Conservation (phyloP, 202 grass and related monocot species). For the Miscanthus sacchariflorus region DNA sequence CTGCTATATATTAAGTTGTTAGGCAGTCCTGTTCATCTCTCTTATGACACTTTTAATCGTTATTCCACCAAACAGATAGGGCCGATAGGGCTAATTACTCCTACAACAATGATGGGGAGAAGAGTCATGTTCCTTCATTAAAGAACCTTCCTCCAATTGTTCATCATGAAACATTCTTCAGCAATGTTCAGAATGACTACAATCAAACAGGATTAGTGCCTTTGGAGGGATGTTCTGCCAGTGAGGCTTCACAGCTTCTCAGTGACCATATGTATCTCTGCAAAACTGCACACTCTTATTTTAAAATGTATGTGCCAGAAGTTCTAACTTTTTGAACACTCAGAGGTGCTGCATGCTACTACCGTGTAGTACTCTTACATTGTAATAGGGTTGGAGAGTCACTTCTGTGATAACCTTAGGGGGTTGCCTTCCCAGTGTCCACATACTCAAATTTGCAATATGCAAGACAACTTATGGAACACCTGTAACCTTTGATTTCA, state of each 20-base stretch:
- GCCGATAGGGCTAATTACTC: constrained; percentile 56
- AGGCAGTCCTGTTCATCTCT: constrained; percentile 6
- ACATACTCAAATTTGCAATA: constrained; percentile 19
- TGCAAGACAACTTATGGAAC: constrained; percentile 14
- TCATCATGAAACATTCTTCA: constrained; percentile 57
- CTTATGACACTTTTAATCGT: constrained; percentile 29
- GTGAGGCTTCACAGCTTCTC: constrained; percentile 61
- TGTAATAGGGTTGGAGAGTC: neutral
- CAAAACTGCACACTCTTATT: constrained; percentile 16
- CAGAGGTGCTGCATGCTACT: constrained; percentile 16
- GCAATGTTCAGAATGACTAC: constrained; percentile 54
- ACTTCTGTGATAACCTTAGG: constrained; percentile 15
- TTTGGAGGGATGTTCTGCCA: constrained; percentile 65
- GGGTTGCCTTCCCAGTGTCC: neutral
- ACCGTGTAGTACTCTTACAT: constrained; percentile 15
- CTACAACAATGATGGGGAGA: constrained; percentile 61
- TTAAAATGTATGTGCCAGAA: constrained; percentile 25
- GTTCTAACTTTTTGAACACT: constrained; percentile 15
- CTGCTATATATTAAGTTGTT: constrained; percentile 17
- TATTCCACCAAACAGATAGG: constrained; percentile 54
- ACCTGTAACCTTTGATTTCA: constrained; percentile 10
- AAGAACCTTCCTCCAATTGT: constrained; percentile 68
- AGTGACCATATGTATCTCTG: constrained; percentile 59
- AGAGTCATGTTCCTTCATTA: constrained; percentile 56
- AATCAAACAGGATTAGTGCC: constrained; percentile 56